Evolutionary conservation across 2,329 filamentous ascomycete genomes (phyloP).

Genomic region (Aspergillus brasiliensis): DNA sequence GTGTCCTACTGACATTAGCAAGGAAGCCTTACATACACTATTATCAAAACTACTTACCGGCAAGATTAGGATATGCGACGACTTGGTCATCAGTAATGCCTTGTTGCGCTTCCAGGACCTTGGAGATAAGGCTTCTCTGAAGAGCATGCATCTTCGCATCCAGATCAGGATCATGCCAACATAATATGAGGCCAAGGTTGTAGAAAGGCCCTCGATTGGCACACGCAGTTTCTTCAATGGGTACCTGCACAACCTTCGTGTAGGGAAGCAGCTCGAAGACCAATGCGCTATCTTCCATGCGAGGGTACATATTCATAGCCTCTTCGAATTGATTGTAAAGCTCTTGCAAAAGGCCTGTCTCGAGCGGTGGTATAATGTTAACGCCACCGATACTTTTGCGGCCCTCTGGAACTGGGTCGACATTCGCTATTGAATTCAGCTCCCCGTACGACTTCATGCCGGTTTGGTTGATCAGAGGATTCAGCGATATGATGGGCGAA

Average conservation of each 20-base stretch:
- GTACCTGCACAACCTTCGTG: not conserved
- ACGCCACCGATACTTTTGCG: slow-evolving; percentile 10
- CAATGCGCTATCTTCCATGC: slow-evolving; percentile 10
- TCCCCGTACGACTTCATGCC: slow-evolving; percentile 12
- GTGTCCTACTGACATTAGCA: slow-evolving; percentile 2
- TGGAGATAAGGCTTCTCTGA: not conserved
- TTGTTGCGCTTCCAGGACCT: not conserved
- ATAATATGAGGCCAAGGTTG: slow-evolving; percentile 9
- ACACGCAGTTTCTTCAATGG: slow-evolving; percentile 13
- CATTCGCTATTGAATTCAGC: slow-evolving; percentile 7
- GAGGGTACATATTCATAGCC: slow-evolving; percentile 1
- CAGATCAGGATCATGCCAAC: slow-evolving; percentile 9
- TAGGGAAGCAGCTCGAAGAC: slow-evolving; percentile 15
- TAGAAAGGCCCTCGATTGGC: slow-evolving; percentile 11
- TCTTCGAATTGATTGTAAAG: slow-evolving; percentile 3
- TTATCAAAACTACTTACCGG: slow-evolving; percentile 1
- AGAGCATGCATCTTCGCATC: slow-evolving; percentile 4
- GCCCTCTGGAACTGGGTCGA: slow-evolving; percentile 12
- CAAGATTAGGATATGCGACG: slow-evolving; percentile 9
- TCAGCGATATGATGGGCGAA: not conserved
- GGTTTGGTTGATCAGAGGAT: not conserved
- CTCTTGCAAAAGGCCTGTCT: not conserved
- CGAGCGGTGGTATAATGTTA: slow-evolving; percentile 4
- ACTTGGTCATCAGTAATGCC: not conserved
- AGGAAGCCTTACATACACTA: not conserved